Evolutionary conservation across 371 early-diverging fungal species (phyloP).

Genomic region (Lichtheimia ramosa): DNA sequence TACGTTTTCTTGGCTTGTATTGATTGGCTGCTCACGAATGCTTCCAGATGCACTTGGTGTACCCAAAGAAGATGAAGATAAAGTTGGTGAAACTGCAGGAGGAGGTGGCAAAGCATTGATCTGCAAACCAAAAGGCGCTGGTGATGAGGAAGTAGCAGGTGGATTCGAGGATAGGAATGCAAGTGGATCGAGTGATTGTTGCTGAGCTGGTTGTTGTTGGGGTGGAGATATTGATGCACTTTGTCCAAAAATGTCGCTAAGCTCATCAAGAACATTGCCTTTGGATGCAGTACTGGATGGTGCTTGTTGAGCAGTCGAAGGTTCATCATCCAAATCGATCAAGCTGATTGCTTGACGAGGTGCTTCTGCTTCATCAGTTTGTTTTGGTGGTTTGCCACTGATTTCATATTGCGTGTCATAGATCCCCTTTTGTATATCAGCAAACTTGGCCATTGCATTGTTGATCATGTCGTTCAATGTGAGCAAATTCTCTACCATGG

Average conservation of each 20-base stretch:
- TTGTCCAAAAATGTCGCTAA: conserved; percentile 44
- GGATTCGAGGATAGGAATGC: conserved; percentile 13
- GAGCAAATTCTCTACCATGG: conserved; percentile 59
- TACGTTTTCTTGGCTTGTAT: background rate
- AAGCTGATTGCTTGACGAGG: conserved; percentile 51
- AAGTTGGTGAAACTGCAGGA: conserved; percentile 10
- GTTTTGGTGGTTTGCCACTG: conserved; percentile 36
- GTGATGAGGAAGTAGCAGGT: conserved; percentile 8
- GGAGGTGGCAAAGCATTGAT: conserved; percentile 12
- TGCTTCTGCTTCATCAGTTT: conserved; percentile 20
- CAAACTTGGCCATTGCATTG: conserved; percentile 74
- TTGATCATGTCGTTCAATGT: conserved; percentile 87
- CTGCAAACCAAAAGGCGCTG: background rate
- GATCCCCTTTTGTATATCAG: conserved; percentile 65
- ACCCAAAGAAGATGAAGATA: conserved; percentile 14
- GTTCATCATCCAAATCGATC: conserved; percentile 65
- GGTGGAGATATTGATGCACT: conserved; percentile 22
- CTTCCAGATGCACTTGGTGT: conserved; percentile 10
- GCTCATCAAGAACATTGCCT: conserved; percentile 26
- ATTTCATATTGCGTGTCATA: conserved; percentile 49
- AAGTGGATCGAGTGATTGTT: conserved; percentile 14
- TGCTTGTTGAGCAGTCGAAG: conserved; percentile 4
- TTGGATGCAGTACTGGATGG: conserved; percentile 7
- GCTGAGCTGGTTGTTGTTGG: conserved; percentile 11
- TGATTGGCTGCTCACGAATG: background rate